A percentile compares a stretch with the other conserved stretches of the same genome.
These are phyloP conservation scores for Cryptococcus sp. DNA, from an alignment of 1,284 basidiomycete species.

Conservation along the genomic window DNA sequence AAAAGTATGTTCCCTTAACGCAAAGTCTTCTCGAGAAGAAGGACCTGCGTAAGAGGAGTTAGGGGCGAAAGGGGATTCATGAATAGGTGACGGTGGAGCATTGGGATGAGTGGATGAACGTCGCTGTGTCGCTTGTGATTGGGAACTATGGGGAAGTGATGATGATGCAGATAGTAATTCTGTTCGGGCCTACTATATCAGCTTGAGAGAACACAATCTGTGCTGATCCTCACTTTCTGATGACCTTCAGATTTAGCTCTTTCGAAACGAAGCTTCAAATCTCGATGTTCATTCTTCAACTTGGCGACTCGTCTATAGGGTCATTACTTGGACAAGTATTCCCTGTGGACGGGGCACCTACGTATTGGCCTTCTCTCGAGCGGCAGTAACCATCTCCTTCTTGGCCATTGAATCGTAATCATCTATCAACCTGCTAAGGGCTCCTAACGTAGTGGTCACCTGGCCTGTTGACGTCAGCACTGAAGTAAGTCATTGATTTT, in stretches of 20 bases:
- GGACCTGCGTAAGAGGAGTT: constrained; percentile 51
- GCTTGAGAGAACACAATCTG: background rate
- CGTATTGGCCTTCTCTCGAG: constrained; percentile 91
- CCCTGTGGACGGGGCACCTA: constrained; percentile 46
- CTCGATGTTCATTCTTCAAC: constrained; percentile 48
- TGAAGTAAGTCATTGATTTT: constrained; percentile 19
- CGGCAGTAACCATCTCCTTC: constrained; percentile 87
- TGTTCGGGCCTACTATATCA: constrained; percentile 23
- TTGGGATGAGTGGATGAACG: constrained; percentile 17
- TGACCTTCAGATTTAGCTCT: constrained; percentile 44
- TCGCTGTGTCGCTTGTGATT: constrained; percentile 34
- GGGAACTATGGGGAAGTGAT: constrained; percentile 36
- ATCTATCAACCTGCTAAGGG: constrained; percentile 84
- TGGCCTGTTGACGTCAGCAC: constrained; percentile 60
- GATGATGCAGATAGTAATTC: constrained; percentile 35
- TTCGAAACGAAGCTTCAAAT: constrained; percentile 49
- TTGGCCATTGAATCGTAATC: constrained; percentile 95
- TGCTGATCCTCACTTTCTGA: constrained; percentile 25
- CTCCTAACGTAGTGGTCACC: constrained; percentile 88
- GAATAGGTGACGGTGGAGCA: constrained; percentile 51
- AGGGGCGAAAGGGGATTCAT: constrained; percentile 51
- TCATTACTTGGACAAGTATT: background rate
- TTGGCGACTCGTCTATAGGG: constrained; percentile 46
- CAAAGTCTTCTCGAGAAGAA: constrained; percentile 62
- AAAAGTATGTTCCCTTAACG: constrained; percentile 79